Percentiles rank a stretch among this genome's conserved stretches.
Evolutionary conservation across 2,329 filamentous ascomycete species (phyloP).

Genomic region (Beauveria asiatica): DNA sequence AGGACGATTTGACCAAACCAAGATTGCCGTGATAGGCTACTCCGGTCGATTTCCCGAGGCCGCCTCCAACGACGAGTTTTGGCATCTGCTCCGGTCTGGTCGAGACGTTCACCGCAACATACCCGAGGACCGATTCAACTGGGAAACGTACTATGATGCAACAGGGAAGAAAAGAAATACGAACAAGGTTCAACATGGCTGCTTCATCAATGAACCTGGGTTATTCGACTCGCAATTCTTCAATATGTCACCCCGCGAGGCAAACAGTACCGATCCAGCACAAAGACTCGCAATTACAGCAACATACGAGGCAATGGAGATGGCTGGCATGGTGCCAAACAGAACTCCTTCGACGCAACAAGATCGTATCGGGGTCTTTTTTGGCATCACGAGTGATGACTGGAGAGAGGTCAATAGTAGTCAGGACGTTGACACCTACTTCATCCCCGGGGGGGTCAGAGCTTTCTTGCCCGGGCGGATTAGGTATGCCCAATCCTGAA

Average conservation of each 20-base stretch:
- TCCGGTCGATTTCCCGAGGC: slow-evolving; percentile 36
- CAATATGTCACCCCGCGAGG: slow-evolving; percentile 69
- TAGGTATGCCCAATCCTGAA: slow-evolving; percentile 23
- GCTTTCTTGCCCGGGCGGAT: slow-evolving; percentile 48
- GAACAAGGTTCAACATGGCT: background rate
- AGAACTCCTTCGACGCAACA: slow-evolving; percentile 52
- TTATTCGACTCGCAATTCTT: slow-evolving; percentile 70
- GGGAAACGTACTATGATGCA: slow-evolving; percentile 51
- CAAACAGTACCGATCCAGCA: slow-evolving; percentile 60
- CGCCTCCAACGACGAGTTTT: slow-evolving; percentile 36
- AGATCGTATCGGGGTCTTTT: slow-evolving; percentile 60
- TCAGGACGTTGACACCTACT: slow-evolving; percentile 55
- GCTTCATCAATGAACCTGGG: slow-evolving; percentile 51
- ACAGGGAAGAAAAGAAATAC: slow-evolving; percentile 46
- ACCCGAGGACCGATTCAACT: slow-evolving; percentile 53
- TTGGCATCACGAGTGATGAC: slow-evolving; percentile 69
- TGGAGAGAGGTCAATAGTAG: slow-evolving; percentile 70
- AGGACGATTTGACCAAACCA: slow-evolving; percentile 25
- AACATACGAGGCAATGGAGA: slow-evolving; percentile 65
- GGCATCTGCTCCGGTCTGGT: slow-evolving; percentile 59
- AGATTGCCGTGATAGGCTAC: slow-evolving; percentile 73
- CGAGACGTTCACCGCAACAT: slow-evolving; percentile 56
- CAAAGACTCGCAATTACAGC: slow-evolving; percentile 50
- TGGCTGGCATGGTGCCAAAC: slow-evolving; percentile 59
- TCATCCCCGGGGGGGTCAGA: slow-evolving; percentile 40